Evolutionary conservation across 176 grass and related monocot species (phyloP), one percentile per base, ranked within the genome.

Genomic region (Raddia guianensis): DNA sequence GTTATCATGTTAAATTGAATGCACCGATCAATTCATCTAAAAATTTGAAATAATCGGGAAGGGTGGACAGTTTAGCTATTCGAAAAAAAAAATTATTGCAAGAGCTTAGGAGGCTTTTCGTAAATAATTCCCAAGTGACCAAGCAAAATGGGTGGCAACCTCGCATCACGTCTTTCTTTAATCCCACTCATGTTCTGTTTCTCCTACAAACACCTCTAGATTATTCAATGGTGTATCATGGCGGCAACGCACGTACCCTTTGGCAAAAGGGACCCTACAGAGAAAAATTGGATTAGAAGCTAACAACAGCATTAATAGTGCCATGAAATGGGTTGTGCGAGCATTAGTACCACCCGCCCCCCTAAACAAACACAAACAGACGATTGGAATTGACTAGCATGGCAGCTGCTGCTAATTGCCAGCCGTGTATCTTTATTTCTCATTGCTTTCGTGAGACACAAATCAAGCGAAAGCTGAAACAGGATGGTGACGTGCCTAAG

Each of bases 391-490:
- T 34, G 72, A 81, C 77, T 56, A 27, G 72, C 57, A 21, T 72
- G 65, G 50, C 65, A 49, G 19, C 60, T 73, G 49, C 40, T 35
- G 15, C 58, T 46, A 56, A 66, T 81, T 75, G 63, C 51, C 7
- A 68, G 82, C 73, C 21, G 5, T 18, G 70, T 47, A 61, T 51
- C 68, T 69, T 66, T 89, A 8, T 27, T 49, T 18, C 27, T 62
- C 51, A 16, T 52, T 65, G 80, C 81, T 91, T 84, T 84, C 49
- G 76, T 80, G 32, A 35, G 89, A 79, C 61, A 82, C 83, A 78
- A 78, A 86, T 82, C 59, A 90, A 78, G 61, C 37, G 78, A 54
- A 91, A 59, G 76, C 40, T 60, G 52, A 46, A 21, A 54, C 65
- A 60, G 72, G 89, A 87, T 52, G 62, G 70, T 63, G 76, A 84